phyloP scores from a whole-genome alignment of 768 basidiomycete genomes.

The Boletus barrowsii region DNA sequence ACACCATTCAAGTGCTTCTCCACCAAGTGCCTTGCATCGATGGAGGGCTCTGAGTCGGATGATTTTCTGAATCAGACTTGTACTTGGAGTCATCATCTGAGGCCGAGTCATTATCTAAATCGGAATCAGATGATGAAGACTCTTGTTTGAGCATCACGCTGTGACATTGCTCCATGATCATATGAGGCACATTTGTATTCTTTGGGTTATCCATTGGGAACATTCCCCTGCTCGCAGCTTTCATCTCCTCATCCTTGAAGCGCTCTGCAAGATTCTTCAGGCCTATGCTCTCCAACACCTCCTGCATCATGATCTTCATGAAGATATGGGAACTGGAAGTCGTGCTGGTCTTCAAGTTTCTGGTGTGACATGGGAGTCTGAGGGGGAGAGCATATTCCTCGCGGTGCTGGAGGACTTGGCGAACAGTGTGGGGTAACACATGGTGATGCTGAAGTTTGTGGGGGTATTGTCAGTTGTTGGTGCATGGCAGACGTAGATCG shows the following conservation, averaged over 20 bases:
- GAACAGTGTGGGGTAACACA: conserved; percentile 10
- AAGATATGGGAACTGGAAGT: conserved; percentile 96
- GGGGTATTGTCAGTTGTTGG: conserved; percentile 5
- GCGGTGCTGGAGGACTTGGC: conserved; percentile 16
- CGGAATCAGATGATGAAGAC: conserved; percentile 42
- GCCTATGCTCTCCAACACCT: conserved; percentile 94
- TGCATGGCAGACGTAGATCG: conserved; percentile 13
- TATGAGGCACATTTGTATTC: conserved; percentile 89
- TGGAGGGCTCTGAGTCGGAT: conserved; percentile 38
- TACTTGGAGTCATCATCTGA: conserved; percentile 30
- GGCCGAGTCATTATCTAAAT: conserved; percentile 33
- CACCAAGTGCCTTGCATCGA: too few relatives aligned
- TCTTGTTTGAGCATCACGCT: conserved; percentile 79
- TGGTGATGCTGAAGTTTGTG: conserved; percentile 2
- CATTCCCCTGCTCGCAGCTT: conserved; percentile 70
- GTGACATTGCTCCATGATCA: conserved; percentile 93
- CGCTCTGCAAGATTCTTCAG: conserved; percentile 81
- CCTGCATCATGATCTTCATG: conserved; percentile 93
- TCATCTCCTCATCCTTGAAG: conserved; percentile 85
- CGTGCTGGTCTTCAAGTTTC: too few relatives aligned
- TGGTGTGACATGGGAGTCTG: conserved; percentile 20
- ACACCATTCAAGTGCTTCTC: too few relatives aligned
- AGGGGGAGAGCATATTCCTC: conserved; percentile 14
- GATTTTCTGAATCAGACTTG: conserved; percentile 39
- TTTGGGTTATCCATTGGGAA: conserved; percentile 97